phyloP scores from a whole-genome alignment of 2,329 filamentous ascomycete genomes.

The Aspergillus sp. region DNA sequence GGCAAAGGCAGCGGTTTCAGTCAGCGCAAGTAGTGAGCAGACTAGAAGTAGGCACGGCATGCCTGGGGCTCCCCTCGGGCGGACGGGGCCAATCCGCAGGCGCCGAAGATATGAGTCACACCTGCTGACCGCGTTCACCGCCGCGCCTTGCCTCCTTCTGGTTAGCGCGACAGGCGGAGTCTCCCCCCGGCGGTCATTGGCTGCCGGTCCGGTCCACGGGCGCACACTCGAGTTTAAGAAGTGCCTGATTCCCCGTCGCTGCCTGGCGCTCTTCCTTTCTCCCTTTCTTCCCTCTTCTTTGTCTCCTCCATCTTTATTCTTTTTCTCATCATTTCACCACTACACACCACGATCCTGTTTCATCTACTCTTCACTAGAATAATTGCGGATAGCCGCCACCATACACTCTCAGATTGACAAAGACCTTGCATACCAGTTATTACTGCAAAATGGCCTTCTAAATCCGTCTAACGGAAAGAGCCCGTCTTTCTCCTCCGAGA shows the following conservation, averaged over 20 bases:
- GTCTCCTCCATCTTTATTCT: neutral
- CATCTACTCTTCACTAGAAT: neutral
- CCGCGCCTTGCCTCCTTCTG: conserved; percentile 2
- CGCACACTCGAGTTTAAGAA: conserved; percentile 33
- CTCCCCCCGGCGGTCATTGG: conserved; percentile 25
- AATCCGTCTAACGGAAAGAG: conserved; percentile 27
- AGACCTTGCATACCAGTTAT: conserved; percentile 20
- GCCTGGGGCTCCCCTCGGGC: conserved; percentile 12
- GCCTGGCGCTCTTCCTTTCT: conserved; percentile 32
- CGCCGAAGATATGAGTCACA: conserved; percentile 37
- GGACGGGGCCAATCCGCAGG: conserved; percentile 26
- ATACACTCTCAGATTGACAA: conserved; percentile 16
- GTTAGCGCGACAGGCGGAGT: conserved; percentile 18
- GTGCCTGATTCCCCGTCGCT: conserved; percentile 40
- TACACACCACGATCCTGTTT: neutral
- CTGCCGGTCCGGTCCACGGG: conserved; percentile 12
- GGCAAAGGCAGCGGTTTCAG: neutral
- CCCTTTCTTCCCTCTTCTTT: conserved; percentile 6
- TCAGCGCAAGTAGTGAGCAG: no score
- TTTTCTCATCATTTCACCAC: neutral
- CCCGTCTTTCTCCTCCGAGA: conserved; percentile 39
- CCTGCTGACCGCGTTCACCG: conserved; percentile 23
- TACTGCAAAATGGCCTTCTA: conserved; percentile 44
- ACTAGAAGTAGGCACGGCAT: conserved; percentile 2
- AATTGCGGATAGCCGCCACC: conserved; percentile 11